These are phyloP conservation scores for Centaurea solstitialis DNA, from an alignment of 129 eudicot genomes.

Conservation along the genomic window DNA sequence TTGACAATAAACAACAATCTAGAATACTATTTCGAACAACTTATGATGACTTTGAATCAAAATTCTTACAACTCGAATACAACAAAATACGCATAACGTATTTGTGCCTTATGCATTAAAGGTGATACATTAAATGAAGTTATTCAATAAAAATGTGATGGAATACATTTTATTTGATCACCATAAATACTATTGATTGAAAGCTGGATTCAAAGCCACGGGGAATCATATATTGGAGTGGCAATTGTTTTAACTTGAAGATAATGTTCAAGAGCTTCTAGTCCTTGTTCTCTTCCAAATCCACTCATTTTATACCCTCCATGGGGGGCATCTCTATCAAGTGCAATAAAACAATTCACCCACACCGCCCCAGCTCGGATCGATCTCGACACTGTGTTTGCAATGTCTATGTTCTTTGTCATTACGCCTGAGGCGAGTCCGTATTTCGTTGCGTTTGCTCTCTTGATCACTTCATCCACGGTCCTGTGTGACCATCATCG, in stretches of 20 bases:
- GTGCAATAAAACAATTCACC: conserved; percentile 40
- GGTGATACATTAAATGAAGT: neutral
- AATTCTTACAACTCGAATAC: neutral
- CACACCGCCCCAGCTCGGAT: conserved; percentile 50
- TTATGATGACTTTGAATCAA: neutral
- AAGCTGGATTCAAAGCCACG: conserved; percentile 54
- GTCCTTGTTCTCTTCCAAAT: conserved; percentile 60
- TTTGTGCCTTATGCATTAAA: neutral
- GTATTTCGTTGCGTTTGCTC: conserved; percentile 66
- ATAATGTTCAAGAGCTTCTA: conserved; percentile 56
- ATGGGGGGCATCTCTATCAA: conserved; percentile 53
- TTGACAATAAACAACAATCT: no score
- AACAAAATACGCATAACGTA: neutral
- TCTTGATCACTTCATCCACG: conserved; percentile 63
- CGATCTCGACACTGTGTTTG: conserved; percentile 73
- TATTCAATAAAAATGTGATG: neutral
- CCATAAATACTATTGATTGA: neutral
- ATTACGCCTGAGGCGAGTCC: conserved; percentile 69
- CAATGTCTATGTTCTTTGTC: conserved; percentile 63
- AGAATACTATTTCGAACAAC: neutral
- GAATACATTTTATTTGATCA: neutral
- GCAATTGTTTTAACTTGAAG: conserved; percentile 61
- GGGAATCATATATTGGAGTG: conserved; percentile 59
- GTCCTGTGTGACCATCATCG: conserved; percentile 33
- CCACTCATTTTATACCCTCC: conserved; percentile 77